Percentiles rank a stretch among this genome's conserved stretches.
Evolutionary conservation across 352 stramenopile genomes (phyloP).

Genomic region (Phytopythium mirpurense): DNA sequence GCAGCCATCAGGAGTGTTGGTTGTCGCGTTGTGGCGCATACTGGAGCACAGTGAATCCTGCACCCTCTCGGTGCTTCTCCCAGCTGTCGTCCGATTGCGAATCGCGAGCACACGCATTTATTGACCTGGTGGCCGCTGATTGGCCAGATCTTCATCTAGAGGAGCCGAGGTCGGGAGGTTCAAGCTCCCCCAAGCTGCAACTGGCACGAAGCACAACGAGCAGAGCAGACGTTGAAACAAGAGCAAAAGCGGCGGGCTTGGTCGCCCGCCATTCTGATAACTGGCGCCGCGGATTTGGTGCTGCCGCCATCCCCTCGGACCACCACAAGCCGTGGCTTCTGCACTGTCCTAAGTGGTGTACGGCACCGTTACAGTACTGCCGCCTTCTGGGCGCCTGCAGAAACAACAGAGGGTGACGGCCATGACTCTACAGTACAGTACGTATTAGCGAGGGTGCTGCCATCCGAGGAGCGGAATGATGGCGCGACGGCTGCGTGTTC

Average conservation of each 20-base stretch:
- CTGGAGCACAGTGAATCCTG: not conserved
- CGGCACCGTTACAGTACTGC: too few relatives aligned
- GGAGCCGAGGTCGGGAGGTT: conserved; percentile 2
- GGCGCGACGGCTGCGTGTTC: too few relatives aligned
- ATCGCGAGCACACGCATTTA: conserved; percentile 11
- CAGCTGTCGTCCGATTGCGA: conserved; percentile 25
- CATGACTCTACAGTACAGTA: too few relatives aligned
- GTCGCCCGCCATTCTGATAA: not conserved
- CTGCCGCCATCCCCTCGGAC: too few relatives aligned
- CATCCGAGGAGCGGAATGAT: too few relatives aligned
- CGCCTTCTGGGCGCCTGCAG: too few relatives aligned
- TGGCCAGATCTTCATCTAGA: conserved; percentile 2
- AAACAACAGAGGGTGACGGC: too few relatives aligned
- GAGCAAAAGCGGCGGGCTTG: not conserved
- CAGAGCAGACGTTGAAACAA: too few relatives aligned
- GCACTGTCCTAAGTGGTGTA: too few relatives aligned
- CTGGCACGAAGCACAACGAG: not conserved
- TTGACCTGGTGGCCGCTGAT: conserved; percentile 9
- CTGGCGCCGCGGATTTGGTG: too few relatives aligned
- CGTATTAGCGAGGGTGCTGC: too few relatives aligned
- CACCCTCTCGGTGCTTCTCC: conserved; percentile 2
- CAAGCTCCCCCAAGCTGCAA: conserved; percentile 5
- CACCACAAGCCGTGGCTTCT: too few relatives aligned
- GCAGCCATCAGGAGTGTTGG: conserved; percentile 22
- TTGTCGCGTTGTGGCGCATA: conserved; percentile 31